Percentiles rank a stretch among this genome's conserved stretches.
These are phyloP conservation scores for Ballota nigra DNA, from an alignment of 257 asterid species.

Conservation along the genomic window DNA sequence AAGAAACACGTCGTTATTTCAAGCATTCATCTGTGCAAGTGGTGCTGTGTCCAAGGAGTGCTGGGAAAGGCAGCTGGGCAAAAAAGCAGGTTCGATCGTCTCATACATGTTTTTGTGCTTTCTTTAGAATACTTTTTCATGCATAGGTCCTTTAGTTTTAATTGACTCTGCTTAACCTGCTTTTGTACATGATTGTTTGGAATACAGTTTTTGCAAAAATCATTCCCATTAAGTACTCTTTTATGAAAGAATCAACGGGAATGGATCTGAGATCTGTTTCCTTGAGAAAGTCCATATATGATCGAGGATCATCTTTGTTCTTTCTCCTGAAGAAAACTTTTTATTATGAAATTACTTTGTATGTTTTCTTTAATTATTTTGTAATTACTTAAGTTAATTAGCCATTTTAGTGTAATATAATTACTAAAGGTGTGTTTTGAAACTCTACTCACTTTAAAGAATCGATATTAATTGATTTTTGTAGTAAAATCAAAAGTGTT, in stretches of 20 bases:
- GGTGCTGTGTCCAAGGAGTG: slow-evolving; percentile 74
- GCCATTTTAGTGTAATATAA: not conserved
- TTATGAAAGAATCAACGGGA: not conserved
- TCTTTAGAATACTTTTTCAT: not conserved
- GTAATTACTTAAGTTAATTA: not conserved
- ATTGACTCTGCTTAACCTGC: too few species aligned
- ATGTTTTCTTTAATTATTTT: not conserved
- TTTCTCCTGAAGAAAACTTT: not conserved
- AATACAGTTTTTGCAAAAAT: not conserved
- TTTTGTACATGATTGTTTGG: not conserved
- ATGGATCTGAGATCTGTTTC: not conserved
- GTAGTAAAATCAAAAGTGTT: too few species aligned
- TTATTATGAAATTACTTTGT: not conserved
- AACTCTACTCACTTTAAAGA: too few species aligned
- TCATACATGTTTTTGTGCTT: not conserved
- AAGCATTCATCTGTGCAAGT: slow-evolving; percentile 91
- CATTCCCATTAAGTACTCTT: not conserved
- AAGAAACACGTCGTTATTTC: slow-evolving; percentile 85
- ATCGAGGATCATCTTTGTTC: too few species aligned
- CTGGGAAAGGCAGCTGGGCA: slow-evolving; percentile 84
- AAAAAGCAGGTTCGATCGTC: slow-evolving; percentile 40
- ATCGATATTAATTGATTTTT: too few species aligned
- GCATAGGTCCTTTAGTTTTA: too few species aligned
- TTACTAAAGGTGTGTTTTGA: too few species aligned
- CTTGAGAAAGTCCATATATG: too few species aligned